Conservation (phyloP, 2,329 filamentous ascomycete species). For the Trichoderma atroviride region DNA sequence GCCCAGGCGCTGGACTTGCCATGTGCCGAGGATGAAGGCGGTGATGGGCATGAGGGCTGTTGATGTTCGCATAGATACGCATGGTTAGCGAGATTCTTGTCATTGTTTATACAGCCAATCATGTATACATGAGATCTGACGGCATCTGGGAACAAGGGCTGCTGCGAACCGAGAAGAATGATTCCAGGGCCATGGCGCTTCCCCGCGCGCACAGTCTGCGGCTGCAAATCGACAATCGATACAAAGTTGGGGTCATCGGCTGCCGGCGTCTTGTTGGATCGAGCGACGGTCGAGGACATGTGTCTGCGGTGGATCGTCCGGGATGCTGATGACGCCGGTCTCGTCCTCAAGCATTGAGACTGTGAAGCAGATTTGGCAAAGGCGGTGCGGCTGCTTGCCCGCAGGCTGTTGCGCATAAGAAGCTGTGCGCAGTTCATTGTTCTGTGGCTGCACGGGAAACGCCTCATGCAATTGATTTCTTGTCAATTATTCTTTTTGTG, state of each 20-base stretch:
- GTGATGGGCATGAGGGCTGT: conserved; percentile 84
- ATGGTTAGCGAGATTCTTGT: neutral
- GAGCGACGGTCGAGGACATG: conserved; percentile 29
- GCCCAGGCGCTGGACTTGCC: conserved; percentile 89
- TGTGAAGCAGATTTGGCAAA: neutral
- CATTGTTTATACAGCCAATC: neutral
- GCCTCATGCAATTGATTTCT: neutral
- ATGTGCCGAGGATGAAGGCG: conserved; percentile 86
- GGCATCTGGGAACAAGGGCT: neutral
- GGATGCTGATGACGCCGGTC: conserved; percentile 9
- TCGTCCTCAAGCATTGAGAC: conserved; percentile 17
- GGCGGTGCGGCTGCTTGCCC: conserved; percentile 23
- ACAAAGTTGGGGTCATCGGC: conserved; percentile 79
- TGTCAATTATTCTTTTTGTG: too few species aligned
- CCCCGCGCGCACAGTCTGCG: conserved; percentile 74
- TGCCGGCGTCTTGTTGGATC: conserved; percentile 46
- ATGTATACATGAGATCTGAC: neutral
- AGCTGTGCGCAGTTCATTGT: conserved; percentile 36
- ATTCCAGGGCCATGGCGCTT: conserved; percentile 77
- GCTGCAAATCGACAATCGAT: conserved; percentile 85
- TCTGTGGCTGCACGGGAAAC: neutral
- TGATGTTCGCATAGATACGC: neutral
- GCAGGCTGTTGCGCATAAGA: conserved; percentile 35
- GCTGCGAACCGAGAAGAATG: conserved; percentile 67
- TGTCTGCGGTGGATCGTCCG: conserved; percentile 16